Evolutionary conservation across 768 basidiomycete species (phyloP).

Genomic region (Boletus tomentosulus): DNA sequence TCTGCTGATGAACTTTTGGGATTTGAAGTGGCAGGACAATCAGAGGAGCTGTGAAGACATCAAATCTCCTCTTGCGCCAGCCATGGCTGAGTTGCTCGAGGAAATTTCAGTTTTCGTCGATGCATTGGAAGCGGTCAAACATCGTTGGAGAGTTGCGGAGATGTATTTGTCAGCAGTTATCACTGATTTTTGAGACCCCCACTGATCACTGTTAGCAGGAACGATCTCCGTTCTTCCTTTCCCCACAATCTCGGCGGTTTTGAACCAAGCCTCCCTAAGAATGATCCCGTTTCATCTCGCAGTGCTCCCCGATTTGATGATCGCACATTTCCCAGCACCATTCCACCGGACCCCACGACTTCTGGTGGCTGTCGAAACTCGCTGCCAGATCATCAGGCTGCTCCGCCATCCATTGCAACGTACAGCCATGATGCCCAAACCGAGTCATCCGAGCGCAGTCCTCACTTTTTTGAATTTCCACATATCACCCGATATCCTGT

Average conservation of each 20-base stretch:
- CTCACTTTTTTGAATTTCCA: conserved; percentile 26
- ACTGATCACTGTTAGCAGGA: conserved; percentile 33
- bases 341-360: conserved; percentile 13
- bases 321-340: conserved; percentile 1
- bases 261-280: conserved; percentile 16
- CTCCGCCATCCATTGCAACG: conserved; percentile 7
- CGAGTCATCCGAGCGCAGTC: conserved; percentile 8
- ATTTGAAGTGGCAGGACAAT: conserved; percentile 44
- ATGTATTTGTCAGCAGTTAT: conserved; percentile 33
- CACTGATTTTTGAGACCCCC: conserved; percentile 17
- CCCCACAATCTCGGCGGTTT: conserved; percentile 24
- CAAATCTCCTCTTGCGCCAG: conserved; percentile 26
- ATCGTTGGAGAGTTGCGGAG: conserved; percentile 32
- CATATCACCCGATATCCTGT: conserved; percentile 27
- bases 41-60: conserved; percentile 27
- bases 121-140: conserved; percentile 24
- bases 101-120: conserved; percentile 26
- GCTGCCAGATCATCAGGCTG: conserved; percentile 12
- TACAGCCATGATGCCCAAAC: conserved; percentile 10
- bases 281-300: conserved; percentile 3
- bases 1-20: conserved; percentile 57
- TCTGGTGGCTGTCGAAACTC: conserved; percentile 12
- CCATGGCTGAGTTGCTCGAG: conserved; percentile 31
- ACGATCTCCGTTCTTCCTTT: conserved; percentile 25
- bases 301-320: conserved; percentile 9